phyloP scores from a whole-genome alignment of 1,284 basidiomycete species.

The Microbotryum intermedium region DNA sequence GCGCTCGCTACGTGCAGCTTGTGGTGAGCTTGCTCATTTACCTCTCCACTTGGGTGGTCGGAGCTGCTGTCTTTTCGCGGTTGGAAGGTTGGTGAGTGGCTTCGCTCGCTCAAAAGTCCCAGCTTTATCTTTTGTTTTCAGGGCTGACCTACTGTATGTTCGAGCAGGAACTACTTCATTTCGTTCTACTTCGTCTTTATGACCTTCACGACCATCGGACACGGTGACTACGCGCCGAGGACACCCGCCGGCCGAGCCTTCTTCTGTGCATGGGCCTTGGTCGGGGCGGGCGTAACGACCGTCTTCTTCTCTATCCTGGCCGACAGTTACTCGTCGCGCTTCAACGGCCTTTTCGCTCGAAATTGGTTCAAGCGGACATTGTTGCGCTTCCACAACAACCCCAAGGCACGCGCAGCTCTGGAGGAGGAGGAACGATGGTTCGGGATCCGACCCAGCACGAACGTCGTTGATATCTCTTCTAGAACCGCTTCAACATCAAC shows the following conservation, averaged over 20 bases:
- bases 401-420: too few relatives aligned
- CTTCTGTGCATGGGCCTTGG: conserved; percentile 70
- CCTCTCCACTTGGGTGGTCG: conserved; percentile 52
- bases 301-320: conserved; percentile 48
- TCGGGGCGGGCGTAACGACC: conserved; percentile 36
- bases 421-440: neutral
- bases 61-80: conserved; percentile 49
- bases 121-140: too few relatives aligned
- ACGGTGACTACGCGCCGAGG: conserved; percentile 55
- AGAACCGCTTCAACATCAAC: neutral
- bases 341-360: conserved; percentile 47
- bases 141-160: too few relatives aligned
- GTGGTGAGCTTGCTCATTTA: conserved; percentile 48
- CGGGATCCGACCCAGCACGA: neutral
- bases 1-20: conserved; percentile 34
- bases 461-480: too few relatives aligned
- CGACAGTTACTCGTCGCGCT: conserved; percentile 53
- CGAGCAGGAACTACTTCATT: conserved; percentile 39
- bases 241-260: conserved; percentile 63
- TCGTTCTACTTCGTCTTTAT: conserved; percentile 50
- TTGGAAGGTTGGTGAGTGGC: conserved; percentile 47
- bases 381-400: conserved; percentile 8
- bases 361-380: conserved; percentile 29
- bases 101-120: too few relatives aligned
- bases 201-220: conserved; percentile 45